phyloP scores from a whole-genome alignment of 768 basidiomycete species.

The Cystofilobasidium ferigula region DNA sequence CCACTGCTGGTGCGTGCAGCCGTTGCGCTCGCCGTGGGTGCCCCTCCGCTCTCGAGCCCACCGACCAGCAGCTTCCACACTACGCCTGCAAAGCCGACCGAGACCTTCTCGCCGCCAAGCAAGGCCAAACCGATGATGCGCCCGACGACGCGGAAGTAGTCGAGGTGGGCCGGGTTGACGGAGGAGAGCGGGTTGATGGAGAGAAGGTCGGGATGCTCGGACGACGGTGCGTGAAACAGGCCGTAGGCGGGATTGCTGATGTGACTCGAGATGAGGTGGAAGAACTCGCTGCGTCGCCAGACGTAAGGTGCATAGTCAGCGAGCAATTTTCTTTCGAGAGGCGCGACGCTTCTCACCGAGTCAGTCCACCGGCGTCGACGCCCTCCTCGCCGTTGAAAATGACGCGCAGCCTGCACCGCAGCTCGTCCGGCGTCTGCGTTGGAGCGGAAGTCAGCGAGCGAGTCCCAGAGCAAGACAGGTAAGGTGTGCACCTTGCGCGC shows the following conservation, averaged over 20 bases:
- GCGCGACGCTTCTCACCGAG: neutral
- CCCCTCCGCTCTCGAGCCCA: neutral
- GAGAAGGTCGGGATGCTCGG: constrained; percentile 7
- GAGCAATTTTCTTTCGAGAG: neutral
- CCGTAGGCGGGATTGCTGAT: constrained; percentile 15
- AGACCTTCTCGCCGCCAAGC: constrained; percentile 15
- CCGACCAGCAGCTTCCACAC: constrained; percentile 16
- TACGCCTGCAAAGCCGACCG: constrained; percentile 12
- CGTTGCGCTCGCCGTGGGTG: neutral
- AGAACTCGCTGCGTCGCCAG: constrained; percentile 20
- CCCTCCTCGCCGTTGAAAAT: constrained; percentile 9
- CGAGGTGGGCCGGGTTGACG: constrained; percentile 17
- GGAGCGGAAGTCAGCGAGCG: neutral
- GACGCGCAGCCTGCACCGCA: neutral
- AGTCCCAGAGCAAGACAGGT: too few relatives aligned
- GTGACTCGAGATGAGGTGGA: constrained; percentile 12
- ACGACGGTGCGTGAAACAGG: constrained; percentile 10
- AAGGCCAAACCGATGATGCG: constrained; percentile 5
- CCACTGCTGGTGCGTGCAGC: neutral
- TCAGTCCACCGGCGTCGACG: constrained; percentile 12
- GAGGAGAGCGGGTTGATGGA: constrained; percentile 14
- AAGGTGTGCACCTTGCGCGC: neutral
- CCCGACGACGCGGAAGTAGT: constrained; percentile 19
- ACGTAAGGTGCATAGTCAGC: neutral
- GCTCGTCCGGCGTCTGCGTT: constrained; percentile 4